Evolutionary conservation across 495 filamentous ascomycete species (phyloP).

Genomic region (Lepraria neglecta): DNA sequence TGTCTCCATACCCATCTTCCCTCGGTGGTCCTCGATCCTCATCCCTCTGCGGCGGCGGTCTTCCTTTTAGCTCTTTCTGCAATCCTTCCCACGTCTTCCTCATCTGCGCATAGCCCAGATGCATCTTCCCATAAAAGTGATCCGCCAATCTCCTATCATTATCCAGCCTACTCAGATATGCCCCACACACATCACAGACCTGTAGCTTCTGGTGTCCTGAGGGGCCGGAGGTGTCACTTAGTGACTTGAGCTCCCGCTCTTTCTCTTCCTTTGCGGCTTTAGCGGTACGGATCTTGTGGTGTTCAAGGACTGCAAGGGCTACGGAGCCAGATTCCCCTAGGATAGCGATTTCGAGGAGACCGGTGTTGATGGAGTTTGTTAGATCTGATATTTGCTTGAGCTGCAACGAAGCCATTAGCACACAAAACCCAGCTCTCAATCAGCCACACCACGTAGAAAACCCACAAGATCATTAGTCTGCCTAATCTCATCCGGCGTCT

Average conservation of each 20-base stretch:
- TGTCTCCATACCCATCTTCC: slow-evolving; percentile 47
- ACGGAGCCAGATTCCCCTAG: slow-evolving; percentile 79
- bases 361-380: slow-evolving; percentile 68
- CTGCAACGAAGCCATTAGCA: slow-evolving; percentile 31
- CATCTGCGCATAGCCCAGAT: slow-evolving; percentile 97
- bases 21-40: slow-evolving; percentile 38
- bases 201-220: slow-evolving; percentile 95
- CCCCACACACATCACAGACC: slow-evolving; percentile 96
- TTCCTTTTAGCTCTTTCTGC: slow-evolving; percentile 72
- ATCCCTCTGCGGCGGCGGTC: slow-evolving; percentile 55
- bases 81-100: slow-evolving; percentile 81
- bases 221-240: slow-evolving; percentile 84
- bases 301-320: slow-evolving; percentile 72
- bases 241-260: slow-evolving; percentile 84
- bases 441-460: slow-evolving; percentile 2
- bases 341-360: slow-evolving; percentile 76
- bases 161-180: slow-evolving; percentile 83
- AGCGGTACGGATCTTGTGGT: slow-evolving; percentile 71
- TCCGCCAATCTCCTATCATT: slow-evolving; percentile 92
- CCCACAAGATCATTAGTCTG: slow-evolving; percentile 82
- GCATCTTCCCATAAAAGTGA: slow-evolving; percentile 99
- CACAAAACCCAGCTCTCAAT: background rate
- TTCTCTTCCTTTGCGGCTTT: slow-evolving; percentile 77
- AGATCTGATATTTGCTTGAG: slow-evolving; percentile 86
- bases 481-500: slow-evolving; percentile 94